Percentiles rank a stretch among this genome's conserved stretches.
Conservation (phyloP, 352 stramenopile species). For the Plasmopara halstedii region DNA sequence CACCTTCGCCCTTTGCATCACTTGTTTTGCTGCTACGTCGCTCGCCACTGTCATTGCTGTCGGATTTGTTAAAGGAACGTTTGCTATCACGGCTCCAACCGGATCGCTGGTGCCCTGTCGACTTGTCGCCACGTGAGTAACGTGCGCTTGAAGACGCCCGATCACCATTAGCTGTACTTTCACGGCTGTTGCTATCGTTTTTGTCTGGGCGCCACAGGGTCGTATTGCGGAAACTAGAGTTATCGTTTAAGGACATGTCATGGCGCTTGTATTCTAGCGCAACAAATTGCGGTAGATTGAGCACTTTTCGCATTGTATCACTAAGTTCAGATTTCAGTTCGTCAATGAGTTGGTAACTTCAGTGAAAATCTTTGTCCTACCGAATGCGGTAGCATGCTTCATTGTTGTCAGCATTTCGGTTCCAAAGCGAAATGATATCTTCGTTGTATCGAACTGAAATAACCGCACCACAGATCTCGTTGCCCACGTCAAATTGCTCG, state of each 20-base stretch:
- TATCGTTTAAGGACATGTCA: constrained; percentile 78
- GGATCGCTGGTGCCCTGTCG: constrained; percentile 30
- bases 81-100: constrained; percentile 57
- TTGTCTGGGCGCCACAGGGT: constrained; percentile 70
- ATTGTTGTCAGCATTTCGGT: constrained; percentile 90
- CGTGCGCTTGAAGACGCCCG: constrained; percentile 30
- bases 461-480: constrained; percentile 89
- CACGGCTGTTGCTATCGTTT: constrained; percentile 25
- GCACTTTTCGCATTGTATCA: constrained; percentile 84
- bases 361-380: constrained; percentile 15
- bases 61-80: constrained; percentile 43
- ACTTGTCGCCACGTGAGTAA: constrained; percentile 45
- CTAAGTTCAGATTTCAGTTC: too few species aligned
- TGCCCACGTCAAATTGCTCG: constrained; percentile 92
- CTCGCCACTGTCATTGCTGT: constrained; percentile 27
- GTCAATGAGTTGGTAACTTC: too few species aligned
- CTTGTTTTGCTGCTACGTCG: constrained; percentile 27
- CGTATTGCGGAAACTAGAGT: constrained; percentile 73
- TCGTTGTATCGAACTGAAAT: constrained; percentile 90
- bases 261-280: constrained; percentile 90
- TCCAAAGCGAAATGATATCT: constrained; percentile 93
- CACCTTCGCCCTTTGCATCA: constrained; percentile 22
- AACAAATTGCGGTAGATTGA: constrained; percentile 89
- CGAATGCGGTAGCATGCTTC: constrained; percentile 81
- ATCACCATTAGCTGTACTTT: constrained; percentile 7